Conservation (phyloP, 1,284 basidiomycete genomes). For the Cystobasidium sp. region DNA sequence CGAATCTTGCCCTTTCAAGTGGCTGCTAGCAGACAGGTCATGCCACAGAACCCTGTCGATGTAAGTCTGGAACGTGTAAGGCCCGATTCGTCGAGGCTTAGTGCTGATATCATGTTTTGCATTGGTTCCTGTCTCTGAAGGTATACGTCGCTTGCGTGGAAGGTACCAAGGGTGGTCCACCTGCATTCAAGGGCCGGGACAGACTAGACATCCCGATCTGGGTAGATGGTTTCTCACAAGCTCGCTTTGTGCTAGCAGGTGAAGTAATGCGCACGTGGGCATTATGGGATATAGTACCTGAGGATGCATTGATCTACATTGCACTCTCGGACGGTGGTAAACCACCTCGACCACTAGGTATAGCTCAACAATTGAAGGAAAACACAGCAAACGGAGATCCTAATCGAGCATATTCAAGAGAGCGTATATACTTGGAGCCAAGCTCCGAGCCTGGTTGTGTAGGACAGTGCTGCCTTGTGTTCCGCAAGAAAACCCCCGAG, state of each 20-base stretch:
- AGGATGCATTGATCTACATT: conserved; percentile 24
- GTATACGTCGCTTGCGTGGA: conserved; percentile 33
- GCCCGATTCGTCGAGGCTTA: neutral
- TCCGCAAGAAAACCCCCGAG: neutral
- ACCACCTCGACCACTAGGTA: conserved; percentile 38
- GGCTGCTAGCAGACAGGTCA: conserved; percentile 4
- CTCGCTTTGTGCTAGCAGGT: conserved; percentile 39
- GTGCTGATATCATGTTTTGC: too few species aligned
- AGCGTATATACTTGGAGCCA: conserved; percentile 33
- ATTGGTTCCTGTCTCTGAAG: neutral
- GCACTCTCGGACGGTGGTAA: conserved; percentile 7
- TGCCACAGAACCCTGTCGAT: conserved; percentile 34
- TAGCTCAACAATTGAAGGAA: conserved; percentile 16
- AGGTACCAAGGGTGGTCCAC: neutral
- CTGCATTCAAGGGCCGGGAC: conserved; percentile 30
- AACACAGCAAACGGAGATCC: conserved; percentile 21
- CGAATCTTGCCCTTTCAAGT: conserved; percentile 29
- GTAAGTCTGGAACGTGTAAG: conserved; percentile 6
- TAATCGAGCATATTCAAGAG: conserved; percentile 24
- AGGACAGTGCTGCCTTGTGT: conserved; percentile 37
- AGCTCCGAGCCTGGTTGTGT: conserved; percentile 22
- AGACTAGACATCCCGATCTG: conserved; percentile 35
- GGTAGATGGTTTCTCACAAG: conserved; percentile 36
- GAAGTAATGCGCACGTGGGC: conserved; percentile 39
- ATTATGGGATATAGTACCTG: conserved; percentile 30